A percentile compares a stretch with the other conserved stretches of the same genome.
Evolutionary conservation across 257 asterid species (phyloP).

Genomic region (Solanum paucissectum): DNA sequence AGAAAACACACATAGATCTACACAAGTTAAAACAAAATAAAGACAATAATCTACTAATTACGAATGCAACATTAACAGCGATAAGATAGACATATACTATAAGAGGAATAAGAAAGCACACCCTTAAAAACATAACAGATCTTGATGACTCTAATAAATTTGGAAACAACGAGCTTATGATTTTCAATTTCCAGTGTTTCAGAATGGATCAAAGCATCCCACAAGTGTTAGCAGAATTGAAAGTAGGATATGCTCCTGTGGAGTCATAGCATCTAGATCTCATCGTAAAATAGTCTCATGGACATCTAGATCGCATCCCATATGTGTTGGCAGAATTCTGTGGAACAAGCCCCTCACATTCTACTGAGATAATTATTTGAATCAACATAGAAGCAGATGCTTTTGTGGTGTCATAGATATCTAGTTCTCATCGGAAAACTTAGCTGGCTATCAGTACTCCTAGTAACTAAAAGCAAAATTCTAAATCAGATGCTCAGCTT

Average conservation of each 20-base stretch:
- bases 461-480: constrained; percentile 8
- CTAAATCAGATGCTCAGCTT: constrained; percentile 8
- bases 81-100: neutral
- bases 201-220: neutral
- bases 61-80: neutral
- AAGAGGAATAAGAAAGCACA: neutral
- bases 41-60: neutral
- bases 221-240: neutral
- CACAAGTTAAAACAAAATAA: neutral
- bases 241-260: neutral
- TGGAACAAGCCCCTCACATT: neutral
- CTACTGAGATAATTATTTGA: neutral
- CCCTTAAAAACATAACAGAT: neutral
- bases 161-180: neutral
- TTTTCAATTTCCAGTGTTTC: neutral
- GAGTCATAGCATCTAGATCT: neutral
- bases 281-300: neutral
- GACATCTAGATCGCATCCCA: neutral
- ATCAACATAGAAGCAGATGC: neutral
- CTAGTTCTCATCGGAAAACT: neutral
- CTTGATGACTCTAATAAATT: neutral
- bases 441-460: constrained; percentile 14
- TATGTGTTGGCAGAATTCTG: neutral
- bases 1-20: neutral
- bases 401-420: neutral